These are phyloP conservation scores for Quercus wislizeni DNA, from an alignment of 306 rosid species.

Conservation along the genomic window DNA sequence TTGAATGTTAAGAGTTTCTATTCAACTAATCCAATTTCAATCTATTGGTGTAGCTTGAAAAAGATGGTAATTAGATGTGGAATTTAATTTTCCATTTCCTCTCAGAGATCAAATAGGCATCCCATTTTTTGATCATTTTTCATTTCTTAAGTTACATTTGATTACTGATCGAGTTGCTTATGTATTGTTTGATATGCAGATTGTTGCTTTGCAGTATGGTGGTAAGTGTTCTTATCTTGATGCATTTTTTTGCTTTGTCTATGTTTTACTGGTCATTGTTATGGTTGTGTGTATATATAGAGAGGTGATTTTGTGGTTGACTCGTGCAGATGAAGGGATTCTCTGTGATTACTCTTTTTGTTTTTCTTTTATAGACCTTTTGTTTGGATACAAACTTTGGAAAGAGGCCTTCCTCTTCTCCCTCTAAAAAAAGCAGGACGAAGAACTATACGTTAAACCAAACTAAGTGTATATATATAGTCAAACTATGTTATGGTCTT, in stretches of 20 bases:
- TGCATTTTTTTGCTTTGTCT: not conserved
- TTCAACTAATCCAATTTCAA: not conserved
- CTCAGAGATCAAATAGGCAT: not conserved
- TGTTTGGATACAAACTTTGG: not conserved
- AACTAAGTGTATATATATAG: not conserved
- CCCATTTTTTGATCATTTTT: not conserved
- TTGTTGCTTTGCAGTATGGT: slow-evolving; percentile 70
- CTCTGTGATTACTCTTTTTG: not conserved
- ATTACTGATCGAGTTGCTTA: not conserved
- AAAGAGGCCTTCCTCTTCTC: not conserved
- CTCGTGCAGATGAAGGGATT: not conserved
- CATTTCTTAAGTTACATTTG: not conserved
- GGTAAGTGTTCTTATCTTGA: slow-evolving; percentile 43
- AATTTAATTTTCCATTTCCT: not conserved
- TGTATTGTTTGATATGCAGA: slow-evolving; percentile 42
- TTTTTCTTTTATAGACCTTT: not conserved
- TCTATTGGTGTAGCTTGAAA: not conserved
- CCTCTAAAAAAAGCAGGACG: too few relatives aligned
- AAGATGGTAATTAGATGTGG: not conserved
- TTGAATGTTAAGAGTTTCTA: not conserved
- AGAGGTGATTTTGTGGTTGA: not conserved
- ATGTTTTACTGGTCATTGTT: not conserved
- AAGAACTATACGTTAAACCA: not conserved
- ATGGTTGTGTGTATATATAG: not conserved
- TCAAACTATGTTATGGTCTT: not conserved